Evolutionary conservation across 345 rosid genomes (phyloP).

Genomic region (Erysimum cheiranthoides): DNA sequence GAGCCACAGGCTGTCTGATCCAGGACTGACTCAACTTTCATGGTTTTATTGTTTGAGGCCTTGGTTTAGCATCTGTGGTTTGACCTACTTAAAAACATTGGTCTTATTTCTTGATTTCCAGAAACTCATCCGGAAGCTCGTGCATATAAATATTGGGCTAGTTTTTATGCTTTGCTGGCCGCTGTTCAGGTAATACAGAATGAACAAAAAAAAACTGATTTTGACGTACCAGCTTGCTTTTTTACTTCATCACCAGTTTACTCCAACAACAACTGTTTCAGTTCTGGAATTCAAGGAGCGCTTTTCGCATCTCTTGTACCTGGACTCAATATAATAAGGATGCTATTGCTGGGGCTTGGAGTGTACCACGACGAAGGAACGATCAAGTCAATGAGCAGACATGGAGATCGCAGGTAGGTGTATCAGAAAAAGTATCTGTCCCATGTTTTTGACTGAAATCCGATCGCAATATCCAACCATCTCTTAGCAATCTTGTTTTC

Average conservation of each 20-base stretch:
- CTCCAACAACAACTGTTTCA: conserved; percentile 42
- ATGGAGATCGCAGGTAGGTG: conserved; percentile 79
- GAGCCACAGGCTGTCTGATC: conserved; percentile 8
- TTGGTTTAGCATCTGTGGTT: conserved; percentile 12
- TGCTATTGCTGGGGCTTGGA: conserved; percentile 85
- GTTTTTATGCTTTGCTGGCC: conserved; percentile 83
- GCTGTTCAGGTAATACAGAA: conserved; percentile 37
- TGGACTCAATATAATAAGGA: conserved; percentile 68
- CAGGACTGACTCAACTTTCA: not conserved
- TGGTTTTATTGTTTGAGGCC: not conserved
- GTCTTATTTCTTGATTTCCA: conserved; percentile 18
- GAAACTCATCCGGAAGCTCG: conserved; percentile 62
- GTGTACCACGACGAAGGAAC: conserved; percentile 81
- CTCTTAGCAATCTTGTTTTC: conserved; percentile 7
- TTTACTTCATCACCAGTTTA: conserved; percentile 9
- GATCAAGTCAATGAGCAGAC: conserved; percentile 95
- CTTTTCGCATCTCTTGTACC: conserved; percentile 70
- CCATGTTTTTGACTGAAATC: not conserved
- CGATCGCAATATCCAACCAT: not conserved
- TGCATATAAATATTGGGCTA: conserved; percentile 84
- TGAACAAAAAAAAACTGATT: not conserved
- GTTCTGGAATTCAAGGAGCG: conserved; percentile 83
- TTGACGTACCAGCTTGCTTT: conserved; percentile 2
- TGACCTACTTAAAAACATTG: not conserved
- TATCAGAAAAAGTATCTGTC: not conserved